phyloP scores from a whole-genome alignment of 1,284 basidiomycete species.

The Ustilago lituana region DNA sequence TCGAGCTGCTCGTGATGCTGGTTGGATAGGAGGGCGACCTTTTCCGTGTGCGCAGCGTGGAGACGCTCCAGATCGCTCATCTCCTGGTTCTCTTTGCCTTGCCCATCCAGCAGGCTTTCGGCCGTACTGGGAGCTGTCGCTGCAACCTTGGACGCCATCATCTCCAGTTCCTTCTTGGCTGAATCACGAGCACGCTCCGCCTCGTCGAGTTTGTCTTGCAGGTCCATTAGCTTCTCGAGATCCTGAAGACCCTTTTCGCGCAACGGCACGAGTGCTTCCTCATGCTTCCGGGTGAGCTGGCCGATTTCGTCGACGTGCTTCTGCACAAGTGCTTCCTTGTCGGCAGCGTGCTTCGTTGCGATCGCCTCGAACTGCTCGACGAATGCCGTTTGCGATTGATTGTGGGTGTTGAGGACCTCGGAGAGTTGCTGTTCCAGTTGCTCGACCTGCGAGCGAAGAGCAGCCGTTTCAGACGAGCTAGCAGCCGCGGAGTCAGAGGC shows the following conservation, averaged over 20 bases:
- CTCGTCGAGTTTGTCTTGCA: constrained; percentile 49
- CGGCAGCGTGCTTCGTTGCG: constrained; percentile 25
- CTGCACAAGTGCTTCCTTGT: constrained; percentile 36
- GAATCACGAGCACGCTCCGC: constrained; percentile 48
- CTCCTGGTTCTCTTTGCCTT: constrained; percentile 36
- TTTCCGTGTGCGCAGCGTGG: constrained; percentile 50
- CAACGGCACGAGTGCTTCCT: constrained; percentile 25
- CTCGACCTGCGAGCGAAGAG: constrained; percentile 32
- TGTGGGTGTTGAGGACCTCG: constrained; percentile 33
- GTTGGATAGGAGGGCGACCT: constrained; percentile 28
- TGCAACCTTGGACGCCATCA: constrained; percentile 31
- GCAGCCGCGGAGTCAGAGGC: constrained; percentile 25
- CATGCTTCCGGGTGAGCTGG: constrained; percentile 29
- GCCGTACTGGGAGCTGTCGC: constrained; percentile 26
- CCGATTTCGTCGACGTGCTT: constrained; percentile 46
- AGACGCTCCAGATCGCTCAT: constrained; percentile 48
- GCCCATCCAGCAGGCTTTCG: constrained; percentile 23
- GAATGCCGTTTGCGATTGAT: constrained; percentile 47
- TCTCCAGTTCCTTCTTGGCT: constrained; percentile 21
- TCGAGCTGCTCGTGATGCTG: constrained; percentile 44
- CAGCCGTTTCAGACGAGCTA: constrained; percentile 24
- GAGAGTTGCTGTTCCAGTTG: constrained; percentile 39
- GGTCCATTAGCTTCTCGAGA: constrained; percentile 41
- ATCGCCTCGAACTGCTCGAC: constrained; percentile 48
- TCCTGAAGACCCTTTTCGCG: constrained; percentile 41